phyloP scores from a whole-genome alignment of 1,284 basidiomycete species.

The Fomitopsis schrenkii region DNA sequence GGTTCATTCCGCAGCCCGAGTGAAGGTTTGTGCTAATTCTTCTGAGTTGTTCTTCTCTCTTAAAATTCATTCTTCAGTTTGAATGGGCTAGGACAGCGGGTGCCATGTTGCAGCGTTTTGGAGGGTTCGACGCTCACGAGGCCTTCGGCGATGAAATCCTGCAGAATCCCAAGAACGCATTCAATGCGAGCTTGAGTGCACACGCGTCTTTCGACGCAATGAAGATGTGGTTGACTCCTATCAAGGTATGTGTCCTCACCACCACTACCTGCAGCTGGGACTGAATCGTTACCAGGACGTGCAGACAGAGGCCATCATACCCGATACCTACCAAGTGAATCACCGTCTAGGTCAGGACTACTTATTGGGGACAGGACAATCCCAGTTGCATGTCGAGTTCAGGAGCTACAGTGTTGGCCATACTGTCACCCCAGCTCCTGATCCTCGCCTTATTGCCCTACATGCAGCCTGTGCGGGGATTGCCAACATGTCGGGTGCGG shows the following conservation, averaged over 20 bases:
- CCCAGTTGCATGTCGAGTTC: neutral
- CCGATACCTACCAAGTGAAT: neutral
- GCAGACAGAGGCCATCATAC: neutral
- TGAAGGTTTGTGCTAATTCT: too few relatives aligned
- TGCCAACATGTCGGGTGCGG: constrained; percentile 10
- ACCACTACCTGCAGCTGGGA: too few relatives aligned
- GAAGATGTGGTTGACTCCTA: constrained; percentile 6
- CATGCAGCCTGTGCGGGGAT: constrained; percentile 13
- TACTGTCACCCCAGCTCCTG: constrained; percentile 1
- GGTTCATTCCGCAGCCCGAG: neutral
- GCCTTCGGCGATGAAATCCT: neutral
- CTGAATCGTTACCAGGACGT: neutral
- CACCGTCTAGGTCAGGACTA: neutral
- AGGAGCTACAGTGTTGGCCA: neutral
- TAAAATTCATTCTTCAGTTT: neutral
- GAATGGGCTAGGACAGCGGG: neutral
- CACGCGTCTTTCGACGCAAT: neutral
- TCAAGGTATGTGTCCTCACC: neutral
- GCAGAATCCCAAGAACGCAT: too few relatives aligned
- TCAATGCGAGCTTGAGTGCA: neutral
- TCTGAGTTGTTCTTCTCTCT: too few relatives aligned
- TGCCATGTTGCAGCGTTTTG: constrained; percentile 1
- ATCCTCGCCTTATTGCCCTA: constrained; percentile 4
- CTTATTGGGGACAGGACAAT: too few relatives aligned
- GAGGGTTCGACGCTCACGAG: neutral